phyloP scores from a whole-genome alignment of 345 rosid genomes.

The Acer campestre region DNA sequence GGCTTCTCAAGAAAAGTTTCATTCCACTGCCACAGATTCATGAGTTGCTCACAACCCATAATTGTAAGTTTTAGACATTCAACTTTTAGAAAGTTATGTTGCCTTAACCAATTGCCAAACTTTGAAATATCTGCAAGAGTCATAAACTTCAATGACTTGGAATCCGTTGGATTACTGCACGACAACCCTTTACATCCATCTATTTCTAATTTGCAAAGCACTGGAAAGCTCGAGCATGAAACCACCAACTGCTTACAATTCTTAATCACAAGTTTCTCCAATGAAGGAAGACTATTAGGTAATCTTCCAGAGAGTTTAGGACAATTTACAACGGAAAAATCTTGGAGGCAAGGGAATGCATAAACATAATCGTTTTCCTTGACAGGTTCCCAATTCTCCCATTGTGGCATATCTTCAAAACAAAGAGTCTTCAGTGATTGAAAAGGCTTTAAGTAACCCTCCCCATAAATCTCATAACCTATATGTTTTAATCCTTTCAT shows the following conservation, averaged over 20 bases:
- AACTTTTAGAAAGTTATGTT: too few species aligned
- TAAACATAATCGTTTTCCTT: neutral
- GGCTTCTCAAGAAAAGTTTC: neutral
- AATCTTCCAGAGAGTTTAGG: neutral
- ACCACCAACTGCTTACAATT: neutral
- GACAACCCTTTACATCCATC: neutral
- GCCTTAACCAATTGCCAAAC: neutral
- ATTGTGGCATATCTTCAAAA: neutral
- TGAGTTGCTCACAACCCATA: too few species aligned
- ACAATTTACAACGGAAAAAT: neutral
- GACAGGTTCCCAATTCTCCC: neutral
- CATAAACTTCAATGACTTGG: neutral
- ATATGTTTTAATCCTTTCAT: neutral
- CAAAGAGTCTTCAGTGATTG: neutral
- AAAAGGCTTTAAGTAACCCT: neutral
- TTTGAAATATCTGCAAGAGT: neutral
- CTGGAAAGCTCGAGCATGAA: neutral
- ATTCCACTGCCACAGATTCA: neutral
- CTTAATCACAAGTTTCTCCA: neutral
- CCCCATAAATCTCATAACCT: slow-evolving; percentile 2
- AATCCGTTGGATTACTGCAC: neutral
- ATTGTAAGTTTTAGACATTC: too few species aligned
- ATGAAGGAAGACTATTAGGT: neutral
- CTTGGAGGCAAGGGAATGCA: neutral
- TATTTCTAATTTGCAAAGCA: neutral